Evolutionary conservation across 129 eudicot species (phyloP).

Genomic region (Logfia minima): DNA sequence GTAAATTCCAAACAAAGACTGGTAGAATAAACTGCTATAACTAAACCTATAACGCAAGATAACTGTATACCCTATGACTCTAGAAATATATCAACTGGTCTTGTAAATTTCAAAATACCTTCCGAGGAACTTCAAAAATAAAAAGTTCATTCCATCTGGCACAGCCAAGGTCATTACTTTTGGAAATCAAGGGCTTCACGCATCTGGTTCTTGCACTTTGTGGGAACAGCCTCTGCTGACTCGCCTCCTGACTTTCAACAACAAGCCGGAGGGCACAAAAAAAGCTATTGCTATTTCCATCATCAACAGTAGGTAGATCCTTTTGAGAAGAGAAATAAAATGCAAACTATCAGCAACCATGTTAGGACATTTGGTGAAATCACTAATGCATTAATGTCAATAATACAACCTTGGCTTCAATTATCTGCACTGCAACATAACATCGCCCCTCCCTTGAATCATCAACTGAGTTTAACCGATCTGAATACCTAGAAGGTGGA

Average conservation of each 20-base stretch:
- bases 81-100: conserved; percentile 11
- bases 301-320: conserved; percentile 82
- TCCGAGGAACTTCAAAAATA: conserved; percentile 92
- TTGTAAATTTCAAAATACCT: conserved; percentile 47
- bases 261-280: conserved; percentile 95
- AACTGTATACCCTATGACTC: conserved; percentile 6
- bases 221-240: conserved; percentile 90
- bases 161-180: conserved; percentile 50
- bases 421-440: conserved; percentile 71
- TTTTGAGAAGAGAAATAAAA: conserved; percentile 32
- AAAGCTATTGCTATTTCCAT: conserved; percentile 85
- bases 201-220: conserved; percentile 99
- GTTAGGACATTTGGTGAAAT: not conserved
- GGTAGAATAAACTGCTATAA: not conserved
- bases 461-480: conserved; percentile 69
- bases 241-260: conserved; percentile 75
- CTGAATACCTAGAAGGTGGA: conserved; percentile 86
- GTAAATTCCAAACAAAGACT: not conserved
- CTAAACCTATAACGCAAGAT: not conserved
- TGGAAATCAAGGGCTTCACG: conserved; percentile 54
- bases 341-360: conserved; percentile 15
- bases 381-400: conserved; percentile 5
- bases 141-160: conserved; percentile 96
- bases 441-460: conserved; percentile 76
- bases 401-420: conserved; percentile 76